Evolutionary conservation across 2,329 filamentous ascomycete species (phyloP).

Genomic region (Cladosporium phlei): DNA sequence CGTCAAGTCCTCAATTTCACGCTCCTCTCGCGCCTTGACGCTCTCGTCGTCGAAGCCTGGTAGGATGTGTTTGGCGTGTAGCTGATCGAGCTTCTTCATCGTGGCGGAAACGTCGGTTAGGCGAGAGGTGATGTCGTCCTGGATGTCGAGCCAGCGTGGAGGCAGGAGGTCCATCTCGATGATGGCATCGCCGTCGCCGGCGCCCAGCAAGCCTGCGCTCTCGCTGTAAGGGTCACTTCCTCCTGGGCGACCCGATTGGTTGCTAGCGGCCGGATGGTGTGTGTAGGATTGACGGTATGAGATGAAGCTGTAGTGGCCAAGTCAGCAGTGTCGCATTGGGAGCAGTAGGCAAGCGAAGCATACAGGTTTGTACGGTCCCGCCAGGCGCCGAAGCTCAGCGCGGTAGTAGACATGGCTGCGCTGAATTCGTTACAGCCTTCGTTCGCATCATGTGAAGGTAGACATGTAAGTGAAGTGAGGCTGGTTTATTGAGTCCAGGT

Average conservation of each 20-base stretch:
- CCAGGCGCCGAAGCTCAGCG: conserved; percentile 56
- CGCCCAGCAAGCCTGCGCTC: conserved; percentile 77
- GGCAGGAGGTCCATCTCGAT: conserved; percentile 98
- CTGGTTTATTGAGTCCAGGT: too few relatives aligned
- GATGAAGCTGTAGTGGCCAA: conserved; percentile 65
- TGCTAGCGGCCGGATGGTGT: conserved; percentile 79
- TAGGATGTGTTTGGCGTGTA: conserved; percentile 95
- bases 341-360: conserved; percentile 29
- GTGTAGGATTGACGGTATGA: conserved; percentile 98
- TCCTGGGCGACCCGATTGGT: conserved; percentile 33
- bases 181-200: conserved; percentile 84
- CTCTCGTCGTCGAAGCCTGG: conserved; percentile 96
- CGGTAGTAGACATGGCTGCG: conserved; percentile 18
- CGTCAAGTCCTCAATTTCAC: conserved; percentile 83
- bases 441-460: conserved; percentile 13
- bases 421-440: not conserved
- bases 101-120: conserved; percentile 76
- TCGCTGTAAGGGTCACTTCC: conserved; percentile 47
- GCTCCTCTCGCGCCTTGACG: conserved; percentile 78
- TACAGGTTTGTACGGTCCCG: conserved; percentile 99
- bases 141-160: conserved; percentile 90
- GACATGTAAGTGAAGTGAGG: too few relatives aligned
- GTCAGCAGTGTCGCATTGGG: conserved; percentile 13
- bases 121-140: conserved; percentile 84
- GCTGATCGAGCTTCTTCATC: conserved; percentile 77